Evolutionary conservation across 805 yeast species (phyloP).

Genomic region (Metschnikowia lunata): DNA sequence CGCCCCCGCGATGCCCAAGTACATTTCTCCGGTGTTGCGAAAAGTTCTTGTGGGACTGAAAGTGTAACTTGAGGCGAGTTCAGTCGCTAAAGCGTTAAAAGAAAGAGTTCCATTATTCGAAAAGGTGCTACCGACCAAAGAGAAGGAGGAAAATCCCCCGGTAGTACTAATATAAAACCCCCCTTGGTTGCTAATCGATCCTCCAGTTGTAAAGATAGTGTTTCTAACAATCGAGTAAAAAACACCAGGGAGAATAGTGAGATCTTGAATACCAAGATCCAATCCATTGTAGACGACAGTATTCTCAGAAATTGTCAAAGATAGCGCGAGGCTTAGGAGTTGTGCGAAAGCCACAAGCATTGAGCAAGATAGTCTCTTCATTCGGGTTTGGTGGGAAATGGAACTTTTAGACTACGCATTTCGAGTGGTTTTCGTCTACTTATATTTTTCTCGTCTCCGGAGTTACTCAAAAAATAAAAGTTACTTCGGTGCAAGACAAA

Average conservation of each 20-base stretch:
- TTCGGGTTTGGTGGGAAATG: no score
- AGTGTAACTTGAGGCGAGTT: conserved; percentile 17
- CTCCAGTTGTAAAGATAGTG: conserved; percentile 19
- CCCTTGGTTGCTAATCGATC: conserved; percentile 20
- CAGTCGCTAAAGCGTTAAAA: conserved; percentile 20
- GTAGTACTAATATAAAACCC: conserved; percentile 22
- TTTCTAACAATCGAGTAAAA: conserved; percentile 26
- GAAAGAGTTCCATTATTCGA: conserved; percentile 19
- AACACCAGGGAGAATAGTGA: conserved; percentile 18
- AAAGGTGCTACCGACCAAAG: conserved; percentile 11
- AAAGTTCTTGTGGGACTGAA: conserved; percentile 17
- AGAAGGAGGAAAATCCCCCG: conserved; percentile 14
- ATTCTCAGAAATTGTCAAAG: neutral
- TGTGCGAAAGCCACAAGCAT: neutral
- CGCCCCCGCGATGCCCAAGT: conserved; percentile 20
- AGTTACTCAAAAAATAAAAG: neutral
- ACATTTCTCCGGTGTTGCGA: conserved; percentile 23
- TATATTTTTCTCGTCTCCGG: no score
- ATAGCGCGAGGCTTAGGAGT: neutral
- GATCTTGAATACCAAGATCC: neutral
- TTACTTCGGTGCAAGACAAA: neutral
- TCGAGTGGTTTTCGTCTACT: neutral
- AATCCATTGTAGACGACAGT: neutral
- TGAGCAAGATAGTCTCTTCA: neutral
- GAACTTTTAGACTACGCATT: neutral